Conservation (phyloP, 2,329 filamentous ascomycete species). For the Exophiala viscosa region DNA sequence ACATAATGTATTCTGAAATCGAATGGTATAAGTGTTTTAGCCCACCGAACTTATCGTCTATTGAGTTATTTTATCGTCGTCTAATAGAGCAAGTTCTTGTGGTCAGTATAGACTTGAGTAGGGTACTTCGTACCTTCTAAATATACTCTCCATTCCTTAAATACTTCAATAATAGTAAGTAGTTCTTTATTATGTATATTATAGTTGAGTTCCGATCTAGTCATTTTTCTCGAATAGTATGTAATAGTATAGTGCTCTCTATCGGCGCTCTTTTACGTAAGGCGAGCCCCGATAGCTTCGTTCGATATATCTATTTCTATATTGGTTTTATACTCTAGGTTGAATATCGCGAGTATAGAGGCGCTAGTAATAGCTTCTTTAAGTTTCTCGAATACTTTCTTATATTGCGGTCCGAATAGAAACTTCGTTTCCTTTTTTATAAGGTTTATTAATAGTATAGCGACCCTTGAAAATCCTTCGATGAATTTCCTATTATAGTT, state of each 20-base stretch:
- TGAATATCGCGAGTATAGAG: conserved; percentile 18
- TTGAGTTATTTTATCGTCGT: conserved; percentile 10
- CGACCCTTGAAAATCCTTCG: conserved; percentile 24
- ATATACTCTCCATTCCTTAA: conserved; percentile 21
- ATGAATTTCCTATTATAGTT: conserved; percentile 33
- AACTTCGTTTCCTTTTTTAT: conserved; percentile 8
- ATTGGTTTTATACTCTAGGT: conserved; percentile 6
- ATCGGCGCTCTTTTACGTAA: conserved; percentile 7
- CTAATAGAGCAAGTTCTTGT: conserved; percentile 23
- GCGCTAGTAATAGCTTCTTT: not conserved
- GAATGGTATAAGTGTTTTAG: conserved; percentile 9
- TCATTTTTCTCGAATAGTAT: not conserved
- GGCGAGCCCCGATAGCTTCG: not conserved
- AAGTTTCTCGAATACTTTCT: not conserved
- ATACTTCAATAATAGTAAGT: conserved; percentile 16
- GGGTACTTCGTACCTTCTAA: conserved; percentile 1
- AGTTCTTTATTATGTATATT: conserved; percentile 26
- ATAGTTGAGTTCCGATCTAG: not conserved
- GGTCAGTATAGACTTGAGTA: conserved; percentile 21
- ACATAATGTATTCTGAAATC: conserved; percentile 19
- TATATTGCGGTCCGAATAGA: conserved; percentile 13
- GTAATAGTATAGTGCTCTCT: conserved; percentile 1
- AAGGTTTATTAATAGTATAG: conserved; percentile 23
- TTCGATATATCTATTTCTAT: conserved; percentile 20
- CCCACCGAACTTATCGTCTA: conserved; percentile 10